Conservation (phyloP, 2,329 filamentous ascomycete genomes). For the Chrysoporthe puriensis region DNA sequence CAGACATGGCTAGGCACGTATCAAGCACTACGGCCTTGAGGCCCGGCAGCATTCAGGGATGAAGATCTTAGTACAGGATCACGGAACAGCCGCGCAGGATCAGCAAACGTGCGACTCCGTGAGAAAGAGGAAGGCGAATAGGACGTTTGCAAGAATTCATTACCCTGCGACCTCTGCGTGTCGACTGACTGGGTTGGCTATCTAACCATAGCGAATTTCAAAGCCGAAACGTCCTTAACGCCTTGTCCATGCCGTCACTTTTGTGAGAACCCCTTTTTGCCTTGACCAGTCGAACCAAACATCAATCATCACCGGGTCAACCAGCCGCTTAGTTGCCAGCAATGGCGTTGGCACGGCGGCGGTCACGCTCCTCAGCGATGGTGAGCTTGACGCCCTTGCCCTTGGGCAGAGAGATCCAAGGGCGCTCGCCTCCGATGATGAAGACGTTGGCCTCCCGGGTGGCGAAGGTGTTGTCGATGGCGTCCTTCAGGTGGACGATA, state of each 20-base stretch:
- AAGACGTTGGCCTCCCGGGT: constrained; percentile 99
- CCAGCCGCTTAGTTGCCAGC: constrained; percentile 51
- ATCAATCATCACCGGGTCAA: constrained; percentile 25
- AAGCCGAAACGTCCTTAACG: constrained; percentile 30
- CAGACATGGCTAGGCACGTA: background rate
- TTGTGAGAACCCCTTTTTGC: constrained; percentile 26
- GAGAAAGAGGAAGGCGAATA: constrained; percentile 15
- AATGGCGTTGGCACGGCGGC: constrained; percentile 73
- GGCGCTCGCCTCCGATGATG: constrained; percentile 98
- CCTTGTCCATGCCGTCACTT: constrained; percentile 30
- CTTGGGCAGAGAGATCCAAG: constrained; percentile 99
- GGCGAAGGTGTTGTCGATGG: constrained; percentile 99
- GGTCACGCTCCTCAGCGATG: constrained; percentile 99
- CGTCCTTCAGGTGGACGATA: constrained; percentile 99
- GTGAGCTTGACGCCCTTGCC: constrained; percentile 99
- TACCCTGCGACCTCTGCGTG: constrained; percentile 25
- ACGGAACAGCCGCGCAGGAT: background rate
- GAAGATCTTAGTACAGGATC: background rate
- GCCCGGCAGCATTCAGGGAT: background rate
- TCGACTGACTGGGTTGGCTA: constrained; percentile 27
- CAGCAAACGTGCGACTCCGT: background rate
- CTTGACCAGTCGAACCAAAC: constrained; percentile 27
- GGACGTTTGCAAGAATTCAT: constrained; percentile 31
- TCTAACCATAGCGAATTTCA: constrained; percentile 29
- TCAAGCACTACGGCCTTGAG: background rate